These are phyloP conservation scores for Pythium biforme DNA, from an alignment of 352 stramenopile species.

Conservation along the genomic window DNA sequence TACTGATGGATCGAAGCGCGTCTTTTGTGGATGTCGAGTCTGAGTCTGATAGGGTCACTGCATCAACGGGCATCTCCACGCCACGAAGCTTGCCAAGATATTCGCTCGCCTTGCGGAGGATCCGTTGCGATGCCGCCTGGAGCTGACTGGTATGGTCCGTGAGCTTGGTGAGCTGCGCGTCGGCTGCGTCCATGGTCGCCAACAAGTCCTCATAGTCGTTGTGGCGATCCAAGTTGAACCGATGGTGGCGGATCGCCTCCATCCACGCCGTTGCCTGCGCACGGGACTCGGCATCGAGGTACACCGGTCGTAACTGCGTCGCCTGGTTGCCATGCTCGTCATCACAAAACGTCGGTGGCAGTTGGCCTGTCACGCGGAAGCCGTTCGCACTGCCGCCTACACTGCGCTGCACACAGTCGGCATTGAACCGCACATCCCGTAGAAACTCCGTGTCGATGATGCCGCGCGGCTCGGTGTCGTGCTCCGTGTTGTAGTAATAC, in stretches of 20 bases:
- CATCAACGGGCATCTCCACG: neutral
- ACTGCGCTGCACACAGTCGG: slow-evolving; percentile 71
- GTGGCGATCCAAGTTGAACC: slow-evolving; percentile 56
- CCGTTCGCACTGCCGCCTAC: slow-evolving; percentile 59
- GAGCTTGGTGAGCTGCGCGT: slow-evolving; percentile 29
- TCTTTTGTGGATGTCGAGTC: no score
- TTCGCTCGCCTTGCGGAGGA: slow-evolving; percentile 18
- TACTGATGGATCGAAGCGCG: slow-evolving; percentile 42
- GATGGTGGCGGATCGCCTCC: slow-evolving; percentile 60
- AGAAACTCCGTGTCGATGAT: slow-evolving; percentile 84
- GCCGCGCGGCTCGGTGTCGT: slow-evolving; percentile 39
- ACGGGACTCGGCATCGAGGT: slow-evolving; percentile 54
- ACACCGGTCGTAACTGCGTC: slow-evolving; percentile 60
- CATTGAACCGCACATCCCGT: slow-evolving; percentile 69
- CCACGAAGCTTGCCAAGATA: slow-evolving; percentile 25
- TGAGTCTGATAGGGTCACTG: no score
- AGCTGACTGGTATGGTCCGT: slow-evolving; percentile 21
- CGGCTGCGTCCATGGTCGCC: slow-evolving; percentile 35
- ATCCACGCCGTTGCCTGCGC: slow-evolving; percentile 66
- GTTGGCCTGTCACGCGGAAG: slow-evolving; percentile 70
- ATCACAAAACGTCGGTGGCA: slow-evolving; percentile 36
- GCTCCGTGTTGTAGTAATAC: slow-evolving; percentile 76
- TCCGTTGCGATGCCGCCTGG: neutral
- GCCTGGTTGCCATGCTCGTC: slow-evolving; percentile 3
- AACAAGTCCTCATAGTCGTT: slow-evolving; percentile 38